A percentile compares a stretch with the other conserved stretches of the same genome.
These are phyloP conservation scores for Leishmania martiniquensis DNA, from an alignment of 208 protist genomes.

Conservation along the genomic window DNA sequence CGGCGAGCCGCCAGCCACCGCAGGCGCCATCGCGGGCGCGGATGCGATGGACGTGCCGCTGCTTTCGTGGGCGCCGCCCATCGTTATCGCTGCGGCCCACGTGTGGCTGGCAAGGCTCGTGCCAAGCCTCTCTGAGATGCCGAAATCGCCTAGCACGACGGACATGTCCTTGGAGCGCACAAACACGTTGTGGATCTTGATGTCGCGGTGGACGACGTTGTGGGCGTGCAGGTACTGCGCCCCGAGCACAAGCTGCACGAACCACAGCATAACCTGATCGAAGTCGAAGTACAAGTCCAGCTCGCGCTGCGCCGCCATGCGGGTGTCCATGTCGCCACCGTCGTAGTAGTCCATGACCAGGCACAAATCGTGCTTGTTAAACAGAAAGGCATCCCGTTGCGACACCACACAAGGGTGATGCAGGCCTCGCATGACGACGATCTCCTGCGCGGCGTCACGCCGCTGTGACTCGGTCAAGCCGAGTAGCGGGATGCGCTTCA, in stretches of 20 bases:
- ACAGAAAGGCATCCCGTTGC: constrained; percentile 83
- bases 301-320: constrained; percentile 64
- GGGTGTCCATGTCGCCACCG: constrained; percentile 84
- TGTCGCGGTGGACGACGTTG: constrained; percentile 86
- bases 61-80: constrained; percentile 8
- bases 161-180: constrained; percentile 45
- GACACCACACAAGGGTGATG: constrained; percentile 83
- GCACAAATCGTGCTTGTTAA: constrained; percentile 81
- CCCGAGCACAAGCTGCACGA: constrained; percentile 81
- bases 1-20: background rate
- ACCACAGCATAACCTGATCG: constrained; percentile 77
- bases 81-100: constrained; percentile 13
- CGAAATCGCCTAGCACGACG: constrained; percentile 90
- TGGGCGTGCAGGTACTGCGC: constrained; percentile 83
- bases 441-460: constrained; percentile 75
- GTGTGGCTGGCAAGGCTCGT: constrained; percentile 41
- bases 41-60: constrained; percentile 3
- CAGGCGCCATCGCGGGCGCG: background rate
- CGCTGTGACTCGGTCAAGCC: constrained; percentile 61
- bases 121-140: constrained; percentile 84
- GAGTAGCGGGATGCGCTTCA: constrained; percentile 84
- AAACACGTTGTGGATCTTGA: constrained; percentile 94
- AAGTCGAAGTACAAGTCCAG: constrained; percentile 69
- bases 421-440: constrained; percentile 76
- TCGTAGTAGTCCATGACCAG: constrained; percentile 93